These are phyloP conservation scores for Cryptosporidium sp. DNA, from an alignment of 169 alveolate genomes.

Conservation along the genomic window DNA sequence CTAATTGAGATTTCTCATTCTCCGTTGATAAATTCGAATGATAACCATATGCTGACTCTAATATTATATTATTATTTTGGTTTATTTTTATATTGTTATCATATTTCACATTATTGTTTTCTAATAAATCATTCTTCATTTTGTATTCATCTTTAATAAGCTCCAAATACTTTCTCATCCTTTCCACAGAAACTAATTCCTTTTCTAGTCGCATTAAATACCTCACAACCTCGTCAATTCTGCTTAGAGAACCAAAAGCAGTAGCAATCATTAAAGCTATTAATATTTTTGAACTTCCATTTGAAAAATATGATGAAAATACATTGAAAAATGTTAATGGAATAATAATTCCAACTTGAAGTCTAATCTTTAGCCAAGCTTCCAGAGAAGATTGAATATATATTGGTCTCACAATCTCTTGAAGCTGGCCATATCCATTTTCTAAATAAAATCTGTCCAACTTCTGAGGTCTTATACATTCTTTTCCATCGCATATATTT, in stretches of 20 bases:
- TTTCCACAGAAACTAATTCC: constrained; percentile 66
- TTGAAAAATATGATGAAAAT: constrained; percentile 27
- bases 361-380: constrained; percentile 53
- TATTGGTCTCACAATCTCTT: constrained; percentile 52
- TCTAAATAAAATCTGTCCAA: constrained; percentile 39
- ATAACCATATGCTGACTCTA: constrained; percentile 54
- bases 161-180: constrained; percentile 50
- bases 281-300: constrained; percentile 11
- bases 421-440: constrained; percentile 52
- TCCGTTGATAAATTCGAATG: constrained; percentile 27
- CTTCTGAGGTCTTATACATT: constrained; percentile 57
- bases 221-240: constrained; percentile 71
- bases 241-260: constrained; percentile 40
- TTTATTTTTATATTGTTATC: not conserved
- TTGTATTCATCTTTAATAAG: constrained; percentile 25
- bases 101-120: not conserved
- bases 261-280: constrained; percentile 55
- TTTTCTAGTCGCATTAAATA: constrained; percentile 65
- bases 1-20: constrained; percentile 17
- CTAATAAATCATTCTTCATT: not conserved
- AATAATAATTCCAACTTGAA: constrained; percentile 59
- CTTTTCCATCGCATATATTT: constrained; percentile 72
- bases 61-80: not conserved
- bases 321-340: constrained; percentile 62
- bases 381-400: constrained; percentile 61